Evolutionary conservation across 2,329 filamentous ascomycete species (phyloP), one percentile per base, ranked within the genome.

Genomic region (Botrytis porri): DNA sequence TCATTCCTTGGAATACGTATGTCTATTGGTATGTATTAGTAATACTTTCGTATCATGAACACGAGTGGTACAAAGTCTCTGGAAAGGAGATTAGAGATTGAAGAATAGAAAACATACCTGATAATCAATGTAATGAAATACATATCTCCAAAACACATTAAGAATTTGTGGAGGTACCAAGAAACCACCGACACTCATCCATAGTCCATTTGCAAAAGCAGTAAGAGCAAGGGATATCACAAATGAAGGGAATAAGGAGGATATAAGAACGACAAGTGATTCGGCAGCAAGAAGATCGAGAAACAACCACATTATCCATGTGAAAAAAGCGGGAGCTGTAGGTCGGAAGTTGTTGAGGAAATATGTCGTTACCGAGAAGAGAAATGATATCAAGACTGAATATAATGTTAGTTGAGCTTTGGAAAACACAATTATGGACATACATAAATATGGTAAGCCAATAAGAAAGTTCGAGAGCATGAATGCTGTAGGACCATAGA

Each of bases 1-100:
- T 96, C 93, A 97, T 96, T 22, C 93, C 93, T 80, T 95, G 89
- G 80, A 97, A 97, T 5, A 97, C 93, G 78, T 95, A 97, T 60
- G 86, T 85, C 83, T 85, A n/a, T 48, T 72, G 22, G 8, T 61
- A 61, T 62, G 22, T 32, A 39, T 70, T 45, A 70, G 54, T 43
- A 70, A 41, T 64, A n/a, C 29, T 71, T 7, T 43, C 22, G 18
- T 66, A 5, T 32, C 20, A 43, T n/a, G 9, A 45, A 32, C n/a
- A 66, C 9, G n/a, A 5, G n/a, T n/a, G 25, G 37, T 66, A 41
- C 45, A 66, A 35, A 45, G 69, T 41, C n/a, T 8, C 2, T n/a
- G 7, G 16, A 39, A 29, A 10, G 9, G 5, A 29, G 43, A 39
- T 18, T 18, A 18, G 8, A 29, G 41, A 29, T 20, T 16, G 2